Percentiles rank a stretch among this genome's conserved stretches.
Conservation (phyloP, 192 early-diverging fungal genomes). For the Coemansia aciculifera region DNA sequence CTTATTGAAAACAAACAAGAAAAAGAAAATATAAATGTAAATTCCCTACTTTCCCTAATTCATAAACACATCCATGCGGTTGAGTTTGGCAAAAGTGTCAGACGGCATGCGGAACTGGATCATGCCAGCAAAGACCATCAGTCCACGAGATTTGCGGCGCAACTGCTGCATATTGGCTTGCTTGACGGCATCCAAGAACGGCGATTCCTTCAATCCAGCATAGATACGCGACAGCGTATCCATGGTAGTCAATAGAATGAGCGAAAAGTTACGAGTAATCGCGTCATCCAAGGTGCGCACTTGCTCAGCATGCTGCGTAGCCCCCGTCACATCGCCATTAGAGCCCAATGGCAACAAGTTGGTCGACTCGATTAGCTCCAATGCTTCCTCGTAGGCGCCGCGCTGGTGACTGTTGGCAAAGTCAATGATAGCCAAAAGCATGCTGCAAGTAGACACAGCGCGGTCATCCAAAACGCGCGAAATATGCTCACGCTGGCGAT, state of each 20-base stretch:
- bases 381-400: conserved; percentile 61
- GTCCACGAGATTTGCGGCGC: conserved; percentile 62
- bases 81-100: conserved; percentile 76
- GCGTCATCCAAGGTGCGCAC: conserved; percentile 66
- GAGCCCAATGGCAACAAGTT: conserved; percentile 65
- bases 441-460: conserved; percentile 58
- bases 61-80: conserved; percentile 71
- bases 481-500: conserved; percentile 55
- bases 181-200: conserved; percentile 45
- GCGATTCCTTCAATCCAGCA: conserved; percentile 59
- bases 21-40: background rate
- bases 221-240: conserved; percentile 64
- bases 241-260: conserved; percentile 74
- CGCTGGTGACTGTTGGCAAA: conserved; percentile 59
- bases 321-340: conserved; percentile 54
- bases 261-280: conserved; percentile 74
- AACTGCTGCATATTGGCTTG: conserved; percentile 57
- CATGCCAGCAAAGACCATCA: conserved; percentile 82
- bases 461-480: conserved; percentile 34
- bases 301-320: conserved; percentile 66
- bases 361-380: conserved; percentile 60
- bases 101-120: conserved; percentile 84
- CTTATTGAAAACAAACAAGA: background rate
- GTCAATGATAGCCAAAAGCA: conserved; percentile 62
- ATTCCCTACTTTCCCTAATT: conserved; percentile 19